Evolutionary conservation across 2,329 filamentous ascomycete species (phyloP).

Genomic region (Phialophora tarda): DNA sequence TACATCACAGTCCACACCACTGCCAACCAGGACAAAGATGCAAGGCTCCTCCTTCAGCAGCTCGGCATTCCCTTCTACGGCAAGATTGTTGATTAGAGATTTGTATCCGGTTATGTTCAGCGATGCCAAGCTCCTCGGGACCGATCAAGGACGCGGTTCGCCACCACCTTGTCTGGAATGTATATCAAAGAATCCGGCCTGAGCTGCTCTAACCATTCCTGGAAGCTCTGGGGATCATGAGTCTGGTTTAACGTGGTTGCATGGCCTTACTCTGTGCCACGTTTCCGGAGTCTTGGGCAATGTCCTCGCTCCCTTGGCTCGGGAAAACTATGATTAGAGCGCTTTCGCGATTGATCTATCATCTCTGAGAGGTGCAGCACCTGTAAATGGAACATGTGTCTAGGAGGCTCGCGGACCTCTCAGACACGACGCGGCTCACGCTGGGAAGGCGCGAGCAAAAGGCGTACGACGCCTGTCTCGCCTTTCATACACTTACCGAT

Average conservation of each 20-base stretch:
- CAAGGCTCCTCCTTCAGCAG: slow-evolving; percentile 72
- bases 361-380: neutral
- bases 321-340: neutral
- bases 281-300: neutral
- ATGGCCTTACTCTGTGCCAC: neutral
- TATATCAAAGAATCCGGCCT: neutral
- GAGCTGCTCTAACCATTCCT: neutral
- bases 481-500: neutral
- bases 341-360: neutral
- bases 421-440: neutral
- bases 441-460: neutral
- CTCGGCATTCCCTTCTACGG: slow-evolving; percentile 83
- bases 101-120: neutral
- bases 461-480: neutral
- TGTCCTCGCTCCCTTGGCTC: neutral
- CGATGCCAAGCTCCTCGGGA: neutral
- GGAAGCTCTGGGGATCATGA: neutral
- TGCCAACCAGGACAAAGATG: slow-evolving; percentile 83
- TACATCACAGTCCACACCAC: slow-evolving; percentile 84
- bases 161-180: neutral
- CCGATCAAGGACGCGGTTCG: neutral
- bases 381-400: neutral
- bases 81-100: slow-evolving; percentile 64
- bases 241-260: neutral
- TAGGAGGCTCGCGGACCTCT: neutral